phyloP scores from a whole-genome alignment of 2,329 filamentous ascomycete species.

The Aspergillus japonicus region DNA sequence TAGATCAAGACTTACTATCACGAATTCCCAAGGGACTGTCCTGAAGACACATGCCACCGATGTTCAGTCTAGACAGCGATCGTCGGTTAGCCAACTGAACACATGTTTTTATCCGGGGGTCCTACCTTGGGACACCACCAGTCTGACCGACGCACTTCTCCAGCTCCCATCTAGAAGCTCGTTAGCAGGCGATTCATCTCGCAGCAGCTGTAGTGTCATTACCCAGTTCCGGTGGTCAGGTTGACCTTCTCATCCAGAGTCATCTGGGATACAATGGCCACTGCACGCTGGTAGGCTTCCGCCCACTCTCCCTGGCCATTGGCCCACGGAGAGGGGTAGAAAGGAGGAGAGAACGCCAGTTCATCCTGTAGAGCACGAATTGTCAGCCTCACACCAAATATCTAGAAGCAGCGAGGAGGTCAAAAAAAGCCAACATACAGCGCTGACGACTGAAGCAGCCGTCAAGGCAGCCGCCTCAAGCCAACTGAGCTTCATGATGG shows the following conservation, averaged over 20 bases:
- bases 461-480: constrained; percentile 33
- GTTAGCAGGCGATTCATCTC: constrained; percentile 4
- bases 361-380: constrained; percentile 18
- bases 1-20: constrained; percentile 47
- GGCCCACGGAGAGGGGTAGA: constrained; percentile 87
- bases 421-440: constrained; percentile 23
- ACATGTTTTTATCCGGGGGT: too few species aligned
- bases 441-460: constrained; percentile 33
- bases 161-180: constrained; percentile 56
- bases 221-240: constrained; percentile 86
- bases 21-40: constrained; percentile 81
- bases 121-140: constrained; percentile 46
- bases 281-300: constrained; percentile 72
- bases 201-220: constrained; percentile 35
- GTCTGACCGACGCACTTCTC: constrained; percentile 76
- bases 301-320: constrained; percentile 72
- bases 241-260: constrained; percentile 91
- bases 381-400: constrained; percentile 4
- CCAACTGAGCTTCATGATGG: constrained; percentile 38
- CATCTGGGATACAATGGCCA: constrained; percentile 75
- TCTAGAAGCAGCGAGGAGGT: neutral
- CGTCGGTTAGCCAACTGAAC: neutral
- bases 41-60: constrained; percentile 76
- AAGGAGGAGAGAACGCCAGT: constrained; percentile 57
- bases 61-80: constrained; percentile 47